These are phyloP conservation scores for Polyporus arcularius DNA, from an alignment of 768 basidiomycete genomes.

Conservation along the genomic window DNA sequence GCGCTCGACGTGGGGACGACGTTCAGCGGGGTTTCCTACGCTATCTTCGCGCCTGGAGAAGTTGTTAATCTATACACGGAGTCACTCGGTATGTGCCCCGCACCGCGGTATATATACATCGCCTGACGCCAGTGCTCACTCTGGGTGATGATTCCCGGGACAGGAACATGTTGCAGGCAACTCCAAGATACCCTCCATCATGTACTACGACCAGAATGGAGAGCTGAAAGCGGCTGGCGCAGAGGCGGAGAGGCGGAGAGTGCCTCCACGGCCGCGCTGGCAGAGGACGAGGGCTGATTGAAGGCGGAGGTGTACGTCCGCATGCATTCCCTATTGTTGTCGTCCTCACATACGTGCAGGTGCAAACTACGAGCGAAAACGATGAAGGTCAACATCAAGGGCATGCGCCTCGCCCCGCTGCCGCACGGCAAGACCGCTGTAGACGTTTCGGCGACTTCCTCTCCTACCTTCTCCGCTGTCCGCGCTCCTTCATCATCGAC, in stretches of 20 bases:
- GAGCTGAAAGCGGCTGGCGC: constrained; percentile 73
- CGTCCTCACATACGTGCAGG: constrained; percentile 34
- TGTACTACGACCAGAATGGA: constrained; percentile 72
- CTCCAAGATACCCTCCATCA: constrained; percentile 77
- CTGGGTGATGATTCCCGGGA: constrained; percentile 58
- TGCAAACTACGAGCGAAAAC: constrained; percentile 79
- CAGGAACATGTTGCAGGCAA: constrained; percentile 87
- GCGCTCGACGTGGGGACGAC: constrained; percentile 85
- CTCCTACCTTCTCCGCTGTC: constrained; percentile 72
- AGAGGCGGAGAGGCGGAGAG: constrained; percentile 76
- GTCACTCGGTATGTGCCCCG: constrained; percentile 62
- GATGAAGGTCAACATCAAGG: constrained; percentile 84
- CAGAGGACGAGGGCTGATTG: constrained; percentile 78
- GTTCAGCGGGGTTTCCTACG: constrained; percentile 82
- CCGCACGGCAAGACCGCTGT: constrained; percentile 69
- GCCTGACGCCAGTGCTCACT: neutral
- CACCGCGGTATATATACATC: neutral
- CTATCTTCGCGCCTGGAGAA: constrained; percentile 79
- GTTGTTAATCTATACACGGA: constrained; percentile 79
- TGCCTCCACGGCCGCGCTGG: constrained; percentile 54
- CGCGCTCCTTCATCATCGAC: constrained; percentile 72
- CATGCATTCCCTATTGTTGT: neutral
- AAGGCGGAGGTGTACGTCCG: constrained; percentile 69
- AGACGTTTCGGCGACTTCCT: constrained; percentile 83
- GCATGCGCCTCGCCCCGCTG: constrained; percentile 71